A percentile compares a stretch with the other conserved stretches of the same genome.
Evolutionary conservation across 169 alveolate genomes (phyloP).

Genomic region (Babesia ovis): DNA sequence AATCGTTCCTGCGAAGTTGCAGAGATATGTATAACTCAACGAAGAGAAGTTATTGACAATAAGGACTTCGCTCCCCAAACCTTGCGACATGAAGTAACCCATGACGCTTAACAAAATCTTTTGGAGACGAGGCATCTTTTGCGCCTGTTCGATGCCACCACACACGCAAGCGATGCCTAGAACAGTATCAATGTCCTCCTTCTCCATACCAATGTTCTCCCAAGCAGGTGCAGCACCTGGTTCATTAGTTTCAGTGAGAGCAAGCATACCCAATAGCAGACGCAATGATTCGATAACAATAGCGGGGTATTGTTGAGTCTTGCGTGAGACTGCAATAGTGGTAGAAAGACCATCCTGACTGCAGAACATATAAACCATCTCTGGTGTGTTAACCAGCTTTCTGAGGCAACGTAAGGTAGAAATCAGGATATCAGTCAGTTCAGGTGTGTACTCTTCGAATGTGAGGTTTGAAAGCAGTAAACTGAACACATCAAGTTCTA

Average conservation of each 20-base stretch:
- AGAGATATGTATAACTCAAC: slow-evolving; percentile 42
- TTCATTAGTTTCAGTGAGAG: slow-evolving; percentile 56
- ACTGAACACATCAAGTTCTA: slow-evolving; percentile 83
- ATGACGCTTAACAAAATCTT: slow-evolving; percentile 69
- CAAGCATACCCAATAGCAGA: slow-evolving; percentile 78
- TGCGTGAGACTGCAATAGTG: slow-evolving; percentile 74
- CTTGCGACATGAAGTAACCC: slow-evolving; percentile 75
- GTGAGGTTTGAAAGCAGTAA: slow-evolving; percentile 78
- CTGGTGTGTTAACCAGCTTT: slow-evolving; percentile 81
- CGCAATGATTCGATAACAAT: slow-evolving; percentile 85
- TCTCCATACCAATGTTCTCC: slow-evolving; percentile 79
- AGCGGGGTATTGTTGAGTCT: slow-evolving; percentile 82
- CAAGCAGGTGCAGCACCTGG: slow-evolving; percentile 72
- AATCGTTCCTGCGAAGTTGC: slow-evolving; percentile 56
- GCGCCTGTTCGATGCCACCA: slow-evolving; percentile 52
- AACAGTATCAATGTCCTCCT: slow-evolving; percentile 68
- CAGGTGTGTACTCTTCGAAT: slow-evolving; percentile 80
- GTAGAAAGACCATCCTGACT: slow-evolving; percentile 86
- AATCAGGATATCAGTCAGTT: slow-evolving; percentile 81
- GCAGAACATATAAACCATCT: slow-evolving; percentile 86
- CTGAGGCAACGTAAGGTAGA: slow-evolving; percentile 85
- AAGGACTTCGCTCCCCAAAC: slow-evolving; percentile 74
- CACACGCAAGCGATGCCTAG: slow-evolving; percentile 65
- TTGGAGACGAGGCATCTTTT: slow-evolving; percentile 73
- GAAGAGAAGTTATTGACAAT: slow-evolving; percentile 71